Evolutionary conservation across 176 grass and related monocot genomes (phyloP).

Genomic region (Areca catechu): DNA sequence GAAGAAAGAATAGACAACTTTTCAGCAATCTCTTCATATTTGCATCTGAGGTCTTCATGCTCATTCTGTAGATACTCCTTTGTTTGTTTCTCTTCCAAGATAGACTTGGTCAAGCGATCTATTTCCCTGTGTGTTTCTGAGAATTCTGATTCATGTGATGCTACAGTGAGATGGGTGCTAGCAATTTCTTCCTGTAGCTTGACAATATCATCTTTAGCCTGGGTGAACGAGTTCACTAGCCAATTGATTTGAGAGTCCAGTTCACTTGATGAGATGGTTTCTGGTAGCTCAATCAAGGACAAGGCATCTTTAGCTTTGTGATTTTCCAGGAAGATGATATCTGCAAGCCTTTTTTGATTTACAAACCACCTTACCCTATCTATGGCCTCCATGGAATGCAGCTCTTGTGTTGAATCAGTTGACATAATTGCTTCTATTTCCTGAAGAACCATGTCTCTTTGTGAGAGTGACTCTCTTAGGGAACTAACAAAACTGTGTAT

Average conservation of each 20-base stretch:
- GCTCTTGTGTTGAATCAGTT: slow-evolving; percentile 43
- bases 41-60: slow-evolving; percentile 51
- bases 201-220: slow-evolving; percentile 43
- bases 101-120: slow-evolving; percentile 36
- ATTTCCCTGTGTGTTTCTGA: slow-evolving; percentile 61
- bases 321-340: slow-evolving; percentile 50
- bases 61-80: slow-evolving; percentile 68
- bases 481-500: slow-evolving; percentile 33
- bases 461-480: slow-evolving; percentile 54
- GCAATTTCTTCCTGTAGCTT: slow-evolving; percentile 51
- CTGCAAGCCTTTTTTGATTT: slow-evolving; percentile 62
- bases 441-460: slow-evolving; percentile 58
- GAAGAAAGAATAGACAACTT: slow-evolving; percentile 47
- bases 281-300: slow-evolving; percentile 54
- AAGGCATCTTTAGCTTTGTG: slow-evolving; percentile 68
- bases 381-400: slow-evolving; percentile 52
- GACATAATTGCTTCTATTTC: slow-evolving; percentile 48
- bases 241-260: slow-evolving; percentile 75
- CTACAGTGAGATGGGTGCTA: slow-evolving; percentile 13
- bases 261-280: slow-evolving; percentile 37
- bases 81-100: slow-evolving; percentile 75
- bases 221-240: slow-evolving; percentile 44
- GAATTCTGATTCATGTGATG: slow-evolving; percentile 47
- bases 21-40: slow-evolving; percentile 33
- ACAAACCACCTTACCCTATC: slow-evolving; percentile 69